Base-by-base conservation (phyloP, 768 basidiomycete species). In the Suillus plorans region DNA sequence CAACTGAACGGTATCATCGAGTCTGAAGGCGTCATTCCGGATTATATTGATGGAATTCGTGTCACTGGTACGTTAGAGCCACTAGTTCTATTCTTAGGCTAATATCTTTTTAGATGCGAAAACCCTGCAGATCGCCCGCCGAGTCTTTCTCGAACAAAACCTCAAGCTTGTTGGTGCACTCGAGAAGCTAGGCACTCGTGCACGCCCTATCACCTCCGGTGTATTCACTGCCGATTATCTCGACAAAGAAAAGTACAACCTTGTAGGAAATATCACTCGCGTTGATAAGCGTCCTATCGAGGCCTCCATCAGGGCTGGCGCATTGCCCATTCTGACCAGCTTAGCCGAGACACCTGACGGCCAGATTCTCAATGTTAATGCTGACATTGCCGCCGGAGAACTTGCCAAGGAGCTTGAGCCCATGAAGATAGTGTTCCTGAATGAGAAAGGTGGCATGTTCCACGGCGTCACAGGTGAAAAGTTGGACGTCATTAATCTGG, bases 321-420 rank as follows among this genome's bases (percentile, higher is more conserved):
- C 95, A 25, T 84, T 99, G 31, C 97, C 97, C 64, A 97, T 99
- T 78, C 83, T 99, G 22, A 98, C 95, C 68, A 92, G 90, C 76
- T 82, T 99, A 60, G 97, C 97, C 7, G 97, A 99, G 79, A 92
- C 92, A 41, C 84, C 89, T 25, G 94, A 97, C 41, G 97, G 97
- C n/a, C 97, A 99, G 77, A 95, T 99, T 70, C 83, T 99, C 67
- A 99, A 99, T 72, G 97, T 99, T 76, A 99, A 99, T 73, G 97
- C 97, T 25, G 97, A 99, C 75, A 92, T 99, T 67, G 97, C 97
- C 2, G 97, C 97, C 1, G 97, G 97, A 47, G 97, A 99, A 78
- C 86, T 99, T 22, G 92, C 97, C 8, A 97, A 98, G 80, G 97
- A 99, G 76, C 84, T 99, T 31, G 97, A 99, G 78, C 97, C 97